Evolutionary conservation across 148 eudicot genomes (phyloP), one percentile per base, ranked within the genome.

Genomic region (Mesembryanthemum crystallinum): DNA sequence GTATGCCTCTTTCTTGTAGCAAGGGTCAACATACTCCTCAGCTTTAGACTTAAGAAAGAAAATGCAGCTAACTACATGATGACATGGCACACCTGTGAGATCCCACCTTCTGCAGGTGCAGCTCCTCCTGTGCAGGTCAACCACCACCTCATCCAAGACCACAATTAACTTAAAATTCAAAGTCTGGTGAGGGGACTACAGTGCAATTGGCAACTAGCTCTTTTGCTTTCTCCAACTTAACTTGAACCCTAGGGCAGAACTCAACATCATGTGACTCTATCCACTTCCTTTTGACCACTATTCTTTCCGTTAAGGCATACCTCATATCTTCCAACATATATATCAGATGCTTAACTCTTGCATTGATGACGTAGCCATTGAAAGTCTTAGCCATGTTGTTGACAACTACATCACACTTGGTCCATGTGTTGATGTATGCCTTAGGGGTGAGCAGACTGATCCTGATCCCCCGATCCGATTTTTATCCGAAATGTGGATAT

Each of bases 371-470:
- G 14, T 32, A 60, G 2, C 33, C 76, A 73, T 73, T 59, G 43
- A 73, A 73, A 2, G 33, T 60, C 25, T 73, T 33, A 13, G 57
- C n/a, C 67, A 73, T 58, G 20, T 37, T 60, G 14, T 25, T 60
- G 13, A 54, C 64, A 9, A 58, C 23, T 2, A 58, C 49, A 12
- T 35, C 66, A 24, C 52, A 60, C 12, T 25, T 33, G n/a, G 18
- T 37, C 1, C 21, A 2, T 15, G n/a, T 74, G 4, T 25, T 32
- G 14, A 29, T 4, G n/a, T n/a, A n/a, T n/a, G n/a, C n/a, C n/a
- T n/a, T n/a, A n/a, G n/a, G n/a, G n/a, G n/a, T n/a, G n/a, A n/a
- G n/a, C n/a, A n/a, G n/a, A n/a, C n/a, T n/a, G n/a, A n/a, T n/a
- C n/a, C n/a, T n/a, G n/a, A n/a, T n/a, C n/a, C n/a, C n/a, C n/a